Evolutionary conservation across 2,329 filamentous ascomycete genomes (phyloP), one percentile per base, ranked within the genome.

Genomic region (Colletotrichum musae): DNA sequence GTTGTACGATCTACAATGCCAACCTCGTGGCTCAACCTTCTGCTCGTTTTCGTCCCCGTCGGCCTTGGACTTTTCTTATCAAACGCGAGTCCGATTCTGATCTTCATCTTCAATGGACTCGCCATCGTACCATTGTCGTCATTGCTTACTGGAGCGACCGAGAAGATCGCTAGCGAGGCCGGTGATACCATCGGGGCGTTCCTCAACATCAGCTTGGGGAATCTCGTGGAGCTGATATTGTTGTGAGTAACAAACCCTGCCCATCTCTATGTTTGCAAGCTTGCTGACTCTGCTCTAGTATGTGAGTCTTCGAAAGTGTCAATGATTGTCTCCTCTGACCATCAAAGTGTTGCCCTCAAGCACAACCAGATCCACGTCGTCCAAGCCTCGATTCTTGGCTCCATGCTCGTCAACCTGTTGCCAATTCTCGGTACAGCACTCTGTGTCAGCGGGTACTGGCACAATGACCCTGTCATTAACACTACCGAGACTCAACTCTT

Each of bases 371-470:
- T 94, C 57, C 85, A 88, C 32, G 92, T 94, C 68, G 92, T 94
- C 18, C 92, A 94, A 77, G 92, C 92, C 6, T 93, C 92, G 0
- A 83, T 94, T 48, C 83, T 94, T 16, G 93, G 92, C 21, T 94
- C 92, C 1, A 93, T 94, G 64, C 82, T 94, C n/a, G 91, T 93
- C 64, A 94, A 94, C 74, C 78, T 94, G 54, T 82, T 94, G 4
- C 84, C 94, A 48, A 94, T 94, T 72, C 83, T 94, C 57, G 92
- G 93, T 70, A 93, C 93, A 87, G 90, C 91, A 43, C 92, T 94
- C 72, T 79, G 94, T 2, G 82, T 92, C 6, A 92, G 91, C 71
- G 92, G 91, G 58, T 83, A 93, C 43, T 87, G 89, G 58, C 92
- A 88, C 75, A 86, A 88, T 73, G 91, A 94, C 77, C 90, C 92